Evolutionary conservation across 1,284 basidiomycete species (phyloP).

Genomic region (Xerocomus nothofagi): DNA sequence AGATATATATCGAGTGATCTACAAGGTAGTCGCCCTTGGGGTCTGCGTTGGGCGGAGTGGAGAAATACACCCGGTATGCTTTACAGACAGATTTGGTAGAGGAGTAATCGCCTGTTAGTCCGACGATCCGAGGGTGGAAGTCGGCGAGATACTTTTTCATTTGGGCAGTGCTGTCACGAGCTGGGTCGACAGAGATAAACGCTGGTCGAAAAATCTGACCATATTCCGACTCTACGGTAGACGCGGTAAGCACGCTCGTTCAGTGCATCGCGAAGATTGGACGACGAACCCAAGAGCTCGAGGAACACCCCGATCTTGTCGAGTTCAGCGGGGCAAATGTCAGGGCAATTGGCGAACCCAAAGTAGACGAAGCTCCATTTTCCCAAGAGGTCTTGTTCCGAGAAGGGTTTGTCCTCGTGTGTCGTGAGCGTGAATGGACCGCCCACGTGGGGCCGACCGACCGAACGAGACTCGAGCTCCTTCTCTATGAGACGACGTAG

Average conservation of each 20-base stretch:
- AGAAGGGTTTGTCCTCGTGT: slow-evolving; percentile 71
- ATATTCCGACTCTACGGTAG: slow-evolving; percentile 61
- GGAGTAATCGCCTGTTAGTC: slow-evolving; percentile 87
- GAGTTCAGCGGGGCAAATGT: slow-evolving; percentile 97
- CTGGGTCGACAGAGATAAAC: slow-evolving; percentile 96
- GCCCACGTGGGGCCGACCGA: slow-evolving; percentile 79
- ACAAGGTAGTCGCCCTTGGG: slow-evolving; percentile 93
- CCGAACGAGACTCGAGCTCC: slow-evolving; percentile 57
- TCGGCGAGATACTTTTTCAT: slow-evolving; percentile 68
- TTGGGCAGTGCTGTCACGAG: slow-evolving; percentile 75
- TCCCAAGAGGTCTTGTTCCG: slow-evolving; percentile 81
- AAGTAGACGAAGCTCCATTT: slow-evolving; percentile 94
- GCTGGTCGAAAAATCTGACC: slow-evolving; percentile 75
- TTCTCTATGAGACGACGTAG: slow-evolving; percentile 48
- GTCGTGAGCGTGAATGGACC: slow-evolving; percentile 84
- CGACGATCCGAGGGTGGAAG: slow-evolving; percentile 90
- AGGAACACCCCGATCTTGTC: slow-evolving; percentile 94
- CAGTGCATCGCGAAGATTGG: not conserved
- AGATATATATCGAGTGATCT: slow-evolving; percentile 96
- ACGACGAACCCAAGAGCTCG: slow-evolving; percentile 63
- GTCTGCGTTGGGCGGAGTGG: slow-evolving; percentile 89
- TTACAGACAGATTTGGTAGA: slow-evolving; percentile 89
- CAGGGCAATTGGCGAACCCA: slow-evolving; percentile 96
- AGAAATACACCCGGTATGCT: slow-evolving; percentile 97
- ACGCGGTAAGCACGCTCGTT: not conserved